A percentile compares a stretch with the other conserved stretches of the same genome.
Conservation (phyloP, 106 monocot genomes). For the Dactylorhiza incarnata region DNA sequence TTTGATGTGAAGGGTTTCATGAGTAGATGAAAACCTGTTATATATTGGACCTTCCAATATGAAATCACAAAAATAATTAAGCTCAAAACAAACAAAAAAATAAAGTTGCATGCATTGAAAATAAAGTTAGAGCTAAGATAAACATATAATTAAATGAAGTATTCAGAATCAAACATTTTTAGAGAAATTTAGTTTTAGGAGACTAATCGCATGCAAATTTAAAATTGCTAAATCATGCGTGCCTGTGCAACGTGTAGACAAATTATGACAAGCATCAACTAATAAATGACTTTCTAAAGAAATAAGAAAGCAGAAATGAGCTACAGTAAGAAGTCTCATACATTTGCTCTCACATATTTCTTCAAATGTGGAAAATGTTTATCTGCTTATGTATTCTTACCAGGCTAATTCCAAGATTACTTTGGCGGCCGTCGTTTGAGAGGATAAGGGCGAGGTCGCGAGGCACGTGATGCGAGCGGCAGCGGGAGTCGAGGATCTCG, state of each 20-base stretch:
- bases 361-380: not conserved
- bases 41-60: not conserved
- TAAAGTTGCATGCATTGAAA: not conserved
- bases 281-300: too few relatives aligned
- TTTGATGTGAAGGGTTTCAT: not conserved
- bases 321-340: not conserved
- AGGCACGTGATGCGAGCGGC: too few relatives aligned
- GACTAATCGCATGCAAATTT: too few relatives aligned
- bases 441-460: too few relatives aligned
- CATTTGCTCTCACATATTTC: not conserved
- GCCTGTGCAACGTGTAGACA: too few relatives aligned
- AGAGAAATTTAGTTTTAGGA: too few relatives aligned
- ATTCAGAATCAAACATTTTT: not conserved
- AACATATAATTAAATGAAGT: not conserved
- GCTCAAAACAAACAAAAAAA: not conserved
- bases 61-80: too few relatives aligned
- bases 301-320: not conserved
- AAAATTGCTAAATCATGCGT: not conserved
- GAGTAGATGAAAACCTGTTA: not conserved
- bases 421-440: slow-evolving; percentile 89
- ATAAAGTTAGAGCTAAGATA: too few relatives aligned
- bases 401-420: slow-evolving; percentile 81
- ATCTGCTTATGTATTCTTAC: slow-evolving; percentile 36
- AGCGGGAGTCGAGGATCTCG: too few relatives aligned
- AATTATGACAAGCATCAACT: too few relatives aligned